A percentile compares a stretch with the other conserved stretches of the same genome.
These are phyloP conservation scores for Aegilops speltoides DNA, from an alignment of 176 grass and related monocot genomes.

Conservation along the genomic window DNA sequence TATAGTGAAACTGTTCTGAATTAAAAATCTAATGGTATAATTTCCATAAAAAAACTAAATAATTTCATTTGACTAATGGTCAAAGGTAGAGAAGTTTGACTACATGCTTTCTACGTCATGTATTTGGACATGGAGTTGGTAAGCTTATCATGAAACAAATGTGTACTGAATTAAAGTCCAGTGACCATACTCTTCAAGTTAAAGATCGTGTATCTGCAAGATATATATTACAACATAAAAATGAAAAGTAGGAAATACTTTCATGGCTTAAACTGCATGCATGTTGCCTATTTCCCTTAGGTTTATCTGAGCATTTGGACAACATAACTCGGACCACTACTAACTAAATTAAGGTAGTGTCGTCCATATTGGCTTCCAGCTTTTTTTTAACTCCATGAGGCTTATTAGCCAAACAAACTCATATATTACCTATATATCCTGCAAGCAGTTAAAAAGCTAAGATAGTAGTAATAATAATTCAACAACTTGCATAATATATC, in stretches of 20 bases:
- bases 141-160: not conserved
- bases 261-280: not conserved
- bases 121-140: not conserved
- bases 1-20: not conserved
- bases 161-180: not conserved
- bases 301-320: not conserved
- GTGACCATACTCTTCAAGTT: not conserved
- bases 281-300: not conserved
- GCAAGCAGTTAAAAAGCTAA: not conserved
- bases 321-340: not conserved
- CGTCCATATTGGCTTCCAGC: not conserved
- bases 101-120: not conserved
- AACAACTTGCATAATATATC: not conserved
- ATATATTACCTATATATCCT: not conserved
- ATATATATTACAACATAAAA: not conserved
- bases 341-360: not conserved
- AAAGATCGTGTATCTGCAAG: not conserved
- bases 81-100: not conserved
- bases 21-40: not conserved
- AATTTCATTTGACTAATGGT: not conserved
- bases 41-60: not conserved
- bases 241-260: not conserved
- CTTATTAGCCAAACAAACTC: constrained; percentile 10
- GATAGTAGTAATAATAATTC: not conserved
- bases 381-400: not conserved